A percentile compares a stretch with the other conserved stretches of the same genome.
These are phyloP conservation scores for Mucor irregularis DNA, from an alignment of 371 early-diverging fungal species.

Conservation along the genomic window DNA sequence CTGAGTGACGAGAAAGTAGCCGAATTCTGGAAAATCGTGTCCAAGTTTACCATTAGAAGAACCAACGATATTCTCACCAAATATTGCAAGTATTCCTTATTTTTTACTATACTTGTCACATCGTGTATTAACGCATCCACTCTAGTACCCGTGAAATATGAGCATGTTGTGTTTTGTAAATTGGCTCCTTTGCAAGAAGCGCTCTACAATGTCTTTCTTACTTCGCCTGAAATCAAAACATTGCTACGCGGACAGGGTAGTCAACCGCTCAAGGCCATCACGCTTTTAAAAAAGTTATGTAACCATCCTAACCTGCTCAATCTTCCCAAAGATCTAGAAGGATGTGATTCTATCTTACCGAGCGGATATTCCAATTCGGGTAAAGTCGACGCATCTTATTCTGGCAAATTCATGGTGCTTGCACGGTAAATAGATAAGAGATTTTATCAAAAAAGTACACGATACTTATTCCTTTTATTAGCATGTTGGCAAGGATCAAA, in stretches of 20 bases:
- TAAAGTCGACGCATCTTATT: constrained; percentile 70
- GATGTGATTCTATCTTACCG: constrained; percentile 65
- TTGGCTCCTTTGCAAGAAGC: constrained; percentile 76
- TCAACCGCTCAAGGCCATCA: constrained; percentile 82
- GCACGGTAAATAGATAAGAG: constrained; percentile 54
- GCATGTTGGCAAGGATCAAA: constrained; percentile 71
- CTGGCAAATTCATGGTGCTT: constrained; percentile 89
- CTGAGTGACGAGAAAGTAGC: constrained; percentile 83
- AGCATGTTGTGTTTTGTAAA: constrained; percentile 95
- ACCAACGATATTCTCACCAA: constrained; percentile 94
- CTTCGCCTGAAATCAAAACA: constrained; percentile 77
- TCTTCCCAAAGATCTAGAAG: constrained; percentile 68
- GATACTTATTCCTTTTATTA: constrained; percentile 7
- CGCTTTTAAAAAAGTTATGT: constrained; percentile 90
- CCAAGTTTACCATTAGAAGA: constrained; percentile 92
- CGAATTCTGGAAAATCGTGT: constrained; percentile 85
- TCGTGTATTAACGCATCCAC: not conserved
- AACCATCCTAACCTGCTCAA: constrained; percentile 90
- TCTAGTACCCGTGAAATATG: constrained; percentile 91
- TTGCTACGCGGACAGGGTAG: constrained; percentile 63
- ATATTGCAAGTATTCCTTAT: constrained; percentile 70
- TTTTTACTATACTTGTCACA: not conserved
- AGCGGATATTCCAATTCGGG: constrained; percentile 29
- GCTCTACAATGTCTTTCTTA: constrained; percentile 79
- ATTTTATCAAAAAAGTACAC: too few relatives aligned